A percentile compares a stretch with the other conserved stretches of the same genome.
phyloP scores from a whole-genome alignment of 805 yeast genomes.

The Ogataea sp. region DNA sequence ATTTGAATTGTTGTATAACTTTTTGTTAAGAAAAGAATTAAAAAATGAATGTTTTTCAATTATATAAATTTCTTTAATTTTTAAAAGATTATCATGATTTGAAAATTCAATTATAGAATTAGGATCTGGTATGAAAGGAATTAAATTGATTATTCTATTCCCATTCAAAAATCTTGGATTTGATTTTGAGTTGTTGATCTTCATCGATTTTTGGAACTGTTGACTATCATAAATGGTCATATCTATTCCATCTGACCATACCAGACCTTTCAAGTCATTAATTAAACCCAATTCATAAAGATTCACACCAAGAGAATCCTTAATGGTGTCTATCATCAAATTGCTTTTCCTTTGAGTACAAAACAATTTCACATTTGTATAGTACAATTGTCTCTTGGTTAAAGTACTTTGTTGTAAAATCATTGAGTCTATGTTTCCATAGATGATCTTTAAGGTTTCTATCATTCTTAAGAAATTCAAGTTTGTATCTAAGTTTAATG shows the following conservation, averaged over 20 bases:
- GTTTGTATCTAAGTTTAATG: conserved; percentile 8
- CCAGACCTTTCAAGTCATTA: conserved; percentile 50
- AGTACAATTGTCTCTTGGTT: conserved; percentile 51
- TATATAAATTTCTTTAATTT: conserved; percentile 28
- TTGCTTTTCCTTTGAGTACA: conserved; percentile 34
- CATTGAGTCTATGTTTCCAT: conserved; percentile 3
- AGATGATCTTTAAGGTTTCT: conserved; percentile 13
- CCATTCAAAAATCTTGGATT: too few species aligned
- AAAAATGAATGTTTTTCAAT: conserved; percentile 49
- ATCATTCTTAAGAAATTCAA: conserved; percentile 15
- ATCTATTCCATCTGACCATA: conserved; percentile 20
- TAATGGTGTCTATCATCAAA: conserved; percentile 26
- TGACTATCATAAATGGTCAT: background rate
- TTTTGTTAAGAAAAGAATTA: conserved; percentile 2
- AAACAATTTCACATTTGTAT: conserved; percentile 48
- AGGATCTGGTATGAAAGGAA: background rate
- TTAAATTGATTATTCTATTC: conserved; percentile 19
- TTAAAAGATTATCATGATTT: conserved; percentile 29
- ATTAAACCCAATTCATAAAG: conserved; percentile 33
- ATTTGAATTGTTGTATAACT: conserved; percentile 15
- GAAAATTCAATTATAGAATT: background rate
- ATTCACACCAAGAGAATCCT: conserved; percentile 28
- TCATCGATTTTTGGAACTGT: background rate
- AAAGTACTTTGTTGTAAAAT: conserved; percentile 11
- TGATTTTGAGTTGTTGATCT: background rate